A percentile compares a stretch with the other conserved stretches of the same genome.
Conservation (phyloP, 345 rosid species). For the Carallia pectinifolia region DNA sequence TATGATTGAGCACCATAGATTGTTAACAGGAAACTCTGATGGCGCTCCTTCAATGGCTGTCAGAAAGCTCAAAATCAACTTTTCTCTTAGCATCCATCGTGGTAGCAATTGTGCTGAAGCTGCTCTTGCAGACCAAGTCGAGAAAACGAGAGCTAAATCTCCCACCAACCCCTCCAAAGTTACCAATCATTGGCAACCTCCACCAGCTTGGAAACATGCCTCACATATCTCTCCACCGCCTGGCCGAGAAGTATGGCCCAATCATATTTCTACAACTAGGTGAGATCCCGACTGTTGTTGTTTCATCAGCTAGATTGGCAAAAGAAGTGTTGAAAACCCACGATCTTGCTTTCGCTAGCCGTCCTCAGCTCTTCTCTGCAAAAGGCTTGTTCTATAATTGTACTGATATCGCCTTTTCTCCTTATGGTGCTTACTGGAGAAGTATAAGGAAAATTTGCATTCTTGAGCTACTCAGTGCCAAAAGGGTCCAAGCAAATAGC, state of each 20-base stretch:
- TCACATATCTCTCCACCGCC: constrained; percentile 17
- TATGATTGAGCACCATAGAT: too few relatives aligned
- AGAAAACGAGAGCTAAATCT: constrained; percentile 26
- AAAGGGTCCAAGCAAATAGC: constrained; percentile 12
- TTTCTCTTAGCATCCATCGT: constrained; percentile 26
- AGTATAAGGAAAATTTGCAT: constrained; percentile 22
- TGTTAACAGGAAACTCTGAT: constrained; percentile 10
- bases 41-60: constrained; percentile 35
- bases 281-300: constrained; percentile 26
- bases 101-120: constrained; percentile 11
- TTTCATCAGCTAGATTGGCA: constrained; percentile 20
- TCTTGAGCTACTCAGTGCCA: constrained; percentile 23
- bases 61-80: constrained; percentile 6
- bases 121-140: constrained; percentile 15
- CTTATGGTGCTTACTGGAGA: constrained; percentile 32
- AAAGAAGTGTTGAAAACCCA: constrained; percentile 25
- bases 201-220: constrained; percentile 24
- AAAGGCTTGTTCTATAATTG: constrained; percentile 21
- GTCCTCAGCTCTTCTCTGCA: constrained; percentile 23
- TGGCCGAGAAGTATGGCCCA: constrained; percentile 22
- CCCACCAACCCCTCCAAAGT: constrained; percentile 27
- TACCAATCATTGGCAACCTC: constrained; percentile 30
- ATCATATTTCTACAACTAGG: constrained; percentile 22
- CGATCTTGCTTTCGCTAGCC: constrained; percentile 23
- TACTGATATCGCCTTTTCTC: constrained; percentile 23